Base-by-base conservation (phyloP, 106 monocot genomes). In the Dendrobium officinale region DNA sequence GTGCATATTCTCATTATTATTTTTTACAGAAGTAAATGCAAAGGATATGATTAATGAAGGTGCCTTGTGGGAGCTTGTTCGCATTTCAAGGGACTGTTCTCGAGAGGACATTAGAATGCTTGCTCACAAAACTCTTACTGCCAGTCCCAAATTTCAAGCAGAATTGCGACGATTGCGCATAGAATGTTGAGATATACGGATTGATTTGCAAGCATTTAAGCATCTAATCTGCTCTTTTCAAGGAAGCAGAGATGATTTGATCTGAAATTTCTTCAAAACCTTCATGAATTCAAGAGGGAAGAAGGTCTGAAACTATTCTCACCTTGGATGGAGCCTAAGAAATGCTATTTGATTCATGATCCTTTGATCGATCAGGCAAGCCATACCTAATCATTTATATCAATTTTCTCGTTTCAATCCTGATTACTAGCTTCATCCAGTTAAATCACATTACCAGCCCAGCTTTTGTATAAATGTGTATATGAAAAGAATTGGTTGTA, bases 31-130 rank as follows among this genome's bases (percentile, higher is more conserved):
- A 83, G 87, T 88, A 75, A 99, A 99, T 85, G 91, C 93, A 42
- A 95, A 91, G 77, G 93, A 96, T 75, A 87, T 96, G 88, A 90
- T 93, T 33, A 72, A 85, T 48, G 92, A 93, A 80, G 98, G 98
- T 76, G 98, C 95, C 48, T 80, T 99, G 64, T 99, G 98, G 98
- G 98, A 99, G 77, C 86, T 99, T 26, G 98, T 99, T 73, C 94
- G 98, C 81, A 95, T 99, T 56, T 92, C 98, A 29, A 86, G 92
- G 3, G 95, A 99, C 68, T 99, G 98, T 80, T 93, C 95, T 16
- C 84, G 98, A 45, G 95, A 95, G 80, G 98, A 99, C 83, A 99
- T 99, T 27, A 84, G 93, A 72, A 83, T 81, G 66, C 79, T 99
- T 48, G 98, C 98, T 17, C 90, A 90, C 55, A 80, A 91, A 33